Percentiles rank a stretch among this genome's conserved stretches.
phyloP scores from a whole-genome alignment of 441 rosid species.

The Flueggea neowawraea region DNA sequence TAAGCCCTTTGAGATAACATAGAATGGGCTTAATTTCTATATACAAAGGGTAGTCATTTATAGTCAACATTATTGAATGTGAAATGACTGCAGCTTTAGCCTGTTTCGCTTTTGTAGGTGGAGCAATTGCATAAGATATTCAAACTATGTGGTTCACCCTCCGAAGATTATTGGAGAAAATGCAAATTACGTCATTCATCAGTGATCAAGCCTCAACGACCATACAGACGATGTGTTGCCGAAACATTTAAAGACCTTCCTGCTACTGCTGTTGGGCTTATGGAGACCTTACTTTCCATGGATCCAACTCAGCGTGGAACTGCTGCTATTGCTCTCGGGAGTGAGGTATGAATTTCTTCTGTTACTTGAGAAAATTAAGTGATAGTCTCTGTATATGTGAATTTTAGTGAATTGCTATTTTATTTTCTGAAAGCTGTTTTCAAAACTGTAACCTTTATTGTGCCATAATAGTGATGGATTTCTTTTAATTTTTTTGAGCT shows the following conservation, averaged over 20 bases:
- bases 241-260: constrained; percentile 66
- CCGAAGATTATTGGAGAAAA: constrained; percentile 76
- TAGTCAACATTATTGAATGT: no score
- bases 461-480: neutral
- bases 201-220: constrained; percentile 56
- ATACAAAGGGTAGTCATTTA: no score
- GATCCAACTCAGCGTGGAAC: constrained; percentile 79
- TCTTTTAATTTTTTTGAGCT: neutral
- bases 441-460: neutral
- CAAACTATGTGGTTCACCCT: constrained; percentile 91
- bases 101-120: constrained; percentile 39
- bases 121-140: constrained; percentile 93
- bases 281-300: constrained; percentile 76
- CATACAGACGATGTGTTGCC: constrained; percentile 50
- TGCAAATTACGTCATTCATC: constrained; percentile 56
- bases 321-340: constrained; percentile 60
- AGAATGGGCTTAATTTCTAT: no score
- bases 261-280: constrained; percentile 50
- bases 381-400: neutral
- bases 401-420: neutral
- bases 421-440: no score
- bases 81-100: neutral
- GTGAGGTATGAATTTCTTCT: constrained; percentile 50
- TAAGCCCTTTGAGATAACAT: no score
- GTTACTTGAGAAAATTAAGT: neutral